Conservation (phyloP, 192 early-diverging fungal genomes). For the Coemansia sp. region DNA sequence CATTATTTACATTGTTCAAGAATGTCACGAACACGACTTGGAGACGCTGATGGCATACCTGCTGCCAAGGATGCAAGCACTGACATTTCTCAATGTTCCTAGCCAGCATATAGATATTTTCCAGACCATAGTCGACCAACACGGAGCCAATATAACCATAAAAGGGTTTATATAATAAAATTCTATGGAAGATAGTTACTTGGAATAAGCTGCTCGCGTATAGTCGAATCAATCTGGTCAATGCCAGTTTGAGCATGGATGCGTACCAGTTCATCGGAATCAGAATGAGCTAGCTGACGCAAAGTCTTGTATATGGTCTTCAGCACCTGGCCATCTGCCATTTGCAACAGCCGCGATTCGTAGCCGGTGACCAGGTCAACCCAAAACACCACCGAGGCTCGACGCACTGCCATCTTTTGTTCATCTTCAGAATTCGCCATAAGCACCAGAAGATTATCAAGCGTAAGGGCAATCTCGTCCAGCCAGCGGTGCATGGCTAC, state of each 20-base stretch:
- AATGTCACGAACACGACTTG: too few species aligned
- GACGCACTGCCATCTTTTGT: slow-evolving; percentile 53
- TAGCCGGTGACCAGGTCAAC: slow-evolving; percentile 71
- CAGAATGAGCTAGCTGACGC: slow-evolving; percentile 61
- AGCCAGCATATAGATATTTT: too few species aligned
- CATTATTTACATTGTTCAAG: too few species aligned
- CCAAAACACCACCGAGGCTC: slow-evolving; percentile 70
- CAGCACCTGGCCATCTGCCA: slow-evolving; percentile 60
- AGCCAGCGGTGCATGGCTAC: slow-evolving; percentile 67
- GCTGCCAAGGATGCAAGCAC: too few species aligned
- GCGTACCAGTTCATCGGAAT: slow-evolving; percentile 69
- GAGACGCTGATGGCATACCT: too few species aligned
- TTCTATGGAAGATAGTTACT: slow-evolving; percentile 1
- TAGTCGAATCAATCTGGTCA: slow-evolving; percentile 13
- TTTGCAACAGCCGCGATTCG: slow-evolving; percentile 51
- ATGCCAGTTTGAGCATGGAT: slow-evolving; percentile 69
- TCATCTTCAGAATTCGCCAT: slow-evolving; percentile 7
- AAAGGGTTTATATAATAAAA: not conserved
- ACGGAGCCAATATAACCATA: too few species aligned
- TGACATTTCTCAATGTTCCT: too few species aligned
- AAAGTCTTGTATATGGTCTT: slow-evolving; percentile 59
- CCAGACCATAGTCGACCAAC: too few species aligned
- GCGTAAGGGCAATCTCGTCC: slow-evolving; percentile 64
- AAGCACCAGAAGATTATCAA: slow-evolving; percentile 62
- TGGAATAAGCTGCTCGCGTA: not conserved